Base-by-base conservation (phyloP, 2,329 filamentous ascomycete genomes). In the Davidsoniella eucalypti region DNA sequence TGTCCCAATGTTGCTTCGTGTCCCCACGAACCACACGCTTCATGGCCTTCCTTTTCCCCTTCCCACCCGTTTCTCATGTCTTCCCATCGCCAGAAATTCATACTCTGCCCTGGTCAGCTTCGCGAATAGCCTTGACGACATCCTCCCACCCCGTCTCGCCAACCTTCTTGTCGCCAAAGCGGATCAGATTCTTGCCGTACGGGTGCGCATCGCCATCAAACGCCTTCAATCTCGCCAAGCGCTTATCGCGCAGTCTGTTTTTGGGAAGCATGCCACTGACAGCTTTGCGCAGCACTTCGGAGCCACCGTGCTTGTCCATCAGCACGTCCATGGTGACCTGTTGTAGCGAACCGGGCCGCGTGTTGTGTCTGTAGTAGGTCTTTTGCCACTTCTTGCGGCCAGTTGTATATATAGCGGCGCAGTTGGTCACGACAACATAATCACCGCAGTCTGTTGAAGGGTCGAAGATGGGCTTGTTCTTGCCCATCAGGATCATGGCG, bases 191-290 rank as follows among this genome's bases (percentile, higher is more conserved):
- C 65, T 81, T 67, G 74, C 85, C 84, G 65, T 95, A 96, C 38
- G 92, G 93, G 69, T 98, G 88, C 21, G 79, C 78, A 38, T 78
- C 72, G n/a, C 90, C 87, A 68, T 98, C 93, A 65, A 95, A 98
- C 5, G 85, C 88, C 76, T 96, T 98, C 63, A 98, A 68, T 58
- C 92, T 73, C 37, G 81, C 86, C 68, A 98, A 69, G 56, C 93
- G 70, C 70, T 87, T 84, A 64, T 95, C 87, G 59, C 90, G 72
- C 61, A 98, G 68, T 60, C 88, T 71, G 68, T 98, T 98, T 76
- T 98, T 98, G 49, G 92, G 92, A 66, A 98, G 67, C 92, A 98
- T 98, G 45, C 93, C 93, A 62, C 84, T 83, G 39, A 98, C 93
- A 1, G 93, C 92, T 65, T 87, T 84, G 60, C 87, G 75, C 63